These are phyloP conservation scores for Globisporangium heterothallicum DNA, from an alignment of 352 stramenopile species.

Conservation along the genomic window DNA sequence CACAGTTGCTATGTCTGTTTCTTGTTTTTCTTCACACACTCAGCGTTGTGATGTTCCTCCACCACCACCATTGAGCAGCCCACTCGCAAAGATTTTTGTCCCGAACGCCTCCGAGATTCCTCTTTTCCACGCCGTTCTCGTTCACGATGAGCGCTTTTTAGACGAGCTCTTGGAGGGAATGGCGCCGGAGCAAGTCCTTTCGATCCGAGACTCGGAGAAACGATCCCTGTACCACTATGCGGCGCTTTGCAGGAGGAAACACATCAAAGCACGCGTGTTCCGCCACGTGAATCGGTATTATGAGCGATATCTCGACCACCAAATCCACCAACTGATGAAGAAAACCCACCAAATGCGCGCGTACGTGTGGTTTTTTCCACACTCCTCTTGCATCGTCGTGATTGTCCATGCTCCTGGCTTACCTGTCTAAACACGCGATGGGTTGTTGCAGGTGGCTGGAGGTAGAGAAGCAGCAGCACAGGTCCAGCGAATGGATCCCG, in stretches of 20 bases:
- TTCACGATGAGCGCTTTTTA: conserved; percentile 20
- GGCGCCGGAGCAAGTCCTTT: conserved; percentile 25
- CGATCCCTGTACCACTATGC: conserved; percentile 50
- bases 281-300: conserved; percentile 24
- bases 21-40: not conserved
- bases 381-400: no score
- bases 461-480: not conserved
- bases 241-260: conserved; percentile 19
- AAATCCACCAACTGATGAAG: conserved; percentile 26
- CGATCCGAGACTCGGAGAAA: conserved; percentile 20
- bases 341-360: conserved; percentile 24
- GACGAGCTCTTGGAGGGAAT: conserved; percentile 15
- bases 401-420: no score
- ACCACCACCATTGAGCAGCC: conserved; percentile 1
- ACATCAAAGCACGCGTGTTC: conserved; percentile 22
- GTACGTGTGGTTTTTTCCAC: no score
- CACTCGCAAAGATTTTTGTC: conserved; percentile 26
- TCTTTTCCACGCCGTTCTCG: conserved; percentile 35
- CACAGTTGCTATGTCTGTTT: no score
- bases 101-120: conserved; percentile 29
- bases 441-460: conserved; percentile 18
- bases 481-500: conserved; percentile 27
- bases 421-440: no score
- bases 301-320: conserved; percentile 16
- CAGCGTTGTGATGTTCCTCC: no score